Conservation (phyloP, 192 early-diverging fungal genomes). For the Coemansia sp. region DNA sequence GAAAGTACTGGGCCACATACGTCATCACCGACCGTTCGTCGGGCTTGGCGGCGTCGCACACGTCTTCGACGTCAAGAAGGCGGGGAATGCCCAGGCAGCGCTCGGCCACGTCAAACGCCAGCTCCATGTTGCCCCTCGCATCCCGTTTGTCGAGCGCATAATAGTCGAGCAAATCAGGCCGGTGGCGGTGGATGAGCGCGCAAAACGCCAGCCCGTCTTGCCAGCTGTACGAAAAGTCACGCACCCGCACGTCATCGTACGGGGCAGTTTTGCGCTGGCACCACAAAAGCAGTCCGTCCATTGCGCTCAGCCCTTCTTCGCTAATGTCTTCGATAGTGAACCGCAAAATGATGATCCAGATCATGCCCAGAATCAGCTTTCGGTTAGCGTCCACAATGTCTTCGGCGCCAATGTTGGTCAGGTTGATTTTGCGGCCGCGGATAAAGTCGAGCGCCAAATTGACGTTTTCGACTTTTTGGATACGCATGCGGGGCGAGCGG, state of each 20-base stretch:
- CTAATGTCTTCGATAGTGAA: conserved; percentile 94
- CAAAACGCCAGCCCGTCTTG: conserved; percentile 94
- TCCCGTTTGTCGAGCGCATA: conserved; percentile 80
- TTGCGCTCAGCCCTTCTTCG: conserved; percentile 93
- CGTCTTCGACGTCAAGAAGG: conserved; percentile 93
- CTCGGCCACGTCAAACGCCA: conserved; percentile 95
- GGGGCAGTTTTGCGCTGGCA: conserved; percentile 93
- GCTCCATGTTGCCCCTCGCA: conserved; percentile 79
- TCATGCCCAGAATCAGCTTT: conserved; percentile 92
- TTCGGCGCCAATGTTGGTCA: conserved; percentile 97
- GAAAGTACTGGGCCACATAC: conserved; percentile 97
- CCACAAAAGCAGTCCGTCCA: conserved; percentile 95
- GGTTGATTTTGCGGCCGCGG: conserved; percentile 73
- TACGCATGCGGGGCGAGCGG: conserved; percentile 82
- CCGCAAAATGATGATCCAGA: conserved; percentile 96
- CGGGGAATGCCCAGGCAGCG: conserved; percentile 86
- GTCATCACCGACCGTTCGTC: conserved; percentile 98
- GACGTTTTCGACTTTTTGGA: conserved; percentile 94
- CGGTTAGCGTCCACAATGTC: conserved; percentile 92
- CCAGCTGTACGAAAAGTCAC: conserved; percentile 93
- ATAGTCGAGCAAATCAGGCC: conserved; percentile 93
- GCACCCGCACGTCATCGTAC: conserved; percentile 77
- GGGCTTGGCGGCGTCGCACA: conserved; percentile 89
- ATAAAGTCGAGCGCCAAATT: conserved; percentile 95
- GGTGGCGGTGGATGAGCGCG: conserved; percentile 94